Conservation (phyloP, 371 early-diverging fungal species). For the Nematocida sp. region DNA sequence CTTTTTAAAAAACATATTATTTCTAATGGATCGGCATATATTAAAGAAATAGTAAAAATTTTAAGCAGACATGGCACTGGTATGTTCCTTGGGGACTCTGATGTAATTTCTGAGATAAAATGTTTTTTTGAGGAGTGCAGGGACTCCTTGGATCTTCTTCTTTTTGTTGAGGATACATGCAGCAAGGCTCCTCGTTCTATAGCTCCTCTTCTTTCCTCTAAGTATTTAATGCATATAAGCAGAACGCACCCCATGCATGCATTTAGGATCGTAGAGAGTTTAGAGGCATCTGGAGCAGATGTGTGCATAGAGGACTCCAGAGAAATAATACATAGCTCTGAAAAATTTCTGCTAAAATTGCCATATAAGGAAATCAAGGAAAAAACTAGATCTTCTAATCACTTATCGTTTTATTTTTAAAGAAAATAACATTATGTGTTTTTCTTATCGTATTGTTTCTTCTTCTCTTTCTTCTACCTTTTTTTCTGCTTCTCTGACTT, state of each 20-base stretch:
- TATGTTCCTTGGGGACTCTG: neutral
- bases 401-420: too few relatives aligned
- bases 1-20: conserved; percentile 50
- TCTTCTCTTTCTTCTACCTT: neutral
- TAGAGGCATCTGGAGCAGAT: neutral
- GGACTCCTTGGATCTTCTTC: conserved; percentile 28
- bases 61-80: conserved; percentile 7
- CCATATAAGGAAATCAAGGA: too few relatives aligned
- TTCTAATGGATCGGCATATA: conserved; percentile 24
- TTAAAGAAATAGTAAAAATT: conserved; percentile 40
- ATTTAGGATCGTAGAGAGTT: neutral
- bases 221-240: conserved; percentile 12
- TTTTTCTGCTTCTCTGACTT: neutral
- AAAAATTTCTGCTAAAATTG: neutral
- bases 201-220: conserved; percentile 14
- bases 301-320: neutral
- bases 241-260: conserved; percentile 2
- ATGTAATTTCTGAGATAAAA: conserved; percentile 18
- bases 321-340: conserved; percentile 1
- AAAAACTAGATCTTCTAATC: too few relatives aligned
- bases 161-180: conserved; percentile 7
- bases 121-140: conserved; percentile 26
- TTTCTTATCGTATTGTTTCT: too few relatives aligned
- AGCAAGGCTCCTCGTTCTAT: neutral
- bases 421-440: too few relatives aligned